Conservation (phyloP, 2,329 filamentous ascomycete species). For the Exophiala sp. region DNA sequence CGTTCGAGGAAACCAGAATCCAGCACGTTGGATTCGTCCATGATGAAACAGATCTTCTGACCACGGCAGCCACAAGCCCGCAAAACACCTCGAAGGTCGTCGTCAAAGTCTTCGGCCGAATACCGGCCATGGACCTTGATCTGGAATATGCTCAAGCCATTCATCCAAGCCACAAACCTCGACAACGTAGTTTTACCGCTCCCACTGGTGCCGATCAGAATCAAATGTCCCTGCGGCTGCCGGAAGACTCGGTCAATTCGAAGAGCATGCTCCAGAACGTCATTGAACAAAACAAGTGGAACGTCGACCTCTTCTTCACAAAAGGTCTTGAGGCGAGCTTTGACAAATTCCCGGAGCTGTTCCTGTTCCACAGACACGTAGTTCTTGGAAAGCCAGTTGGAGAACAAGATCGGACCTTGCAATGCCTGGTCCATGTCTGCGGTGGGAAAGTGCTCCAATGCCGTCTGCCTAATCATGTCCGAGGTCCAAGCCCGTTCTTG, state of each 20-base stretch:
- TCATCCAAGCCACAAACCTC: constrained; percentile 99
- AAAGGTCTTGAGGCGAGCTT: constrained; percentile 93
- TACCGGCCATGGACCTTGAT: constrained; percentile 99
- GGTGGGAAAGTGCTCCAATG: constrained; percentile 87
- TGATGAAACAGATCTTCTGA: constrained; percentile 99
- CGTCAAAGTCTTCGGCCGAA: constrained; percentile 96
- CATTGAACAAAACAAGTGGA: constrained; percentile 97
- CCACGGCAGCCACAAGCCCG: constrained; percentile 93
- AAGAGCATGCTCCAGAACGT: constrained; percentile 94
- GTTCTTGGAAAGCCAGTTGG: constrained; percentile 98
- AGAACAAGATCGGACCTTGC: constrained; percentile 90
- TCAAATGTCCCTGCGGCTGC: constrained; percentile 95
- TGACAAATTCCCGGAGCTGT: constrained; percentile 92
- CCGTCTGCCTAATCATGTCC: constrained; percentile 77
- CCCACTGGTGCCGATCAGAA: constrained; percentile 95
- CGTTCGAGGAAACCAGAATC: constrained; percentile 98
- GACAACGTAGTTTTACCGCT: constrained; percentile 98
- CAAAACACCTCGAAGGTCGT: constrained; percentile 89
- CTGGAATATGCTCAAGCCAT: constrained; percentile 96
- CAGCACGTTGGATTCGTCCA: constrained; percentile 98
- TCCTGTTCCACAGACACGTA: constrained; percentile 96
- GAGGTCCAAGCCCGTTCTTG: constrained; percentile 95
- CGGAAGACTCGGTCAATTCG: constrained; percentile 98
- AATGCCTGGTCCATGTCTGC: constrained; percentile 86
- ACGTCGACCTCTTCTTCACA: constrained; percentile 99